phyloP scores from a whole-genome alignment of 371 early-diverging fungal species.

The Syncephalastrum monosporum region DNA sequence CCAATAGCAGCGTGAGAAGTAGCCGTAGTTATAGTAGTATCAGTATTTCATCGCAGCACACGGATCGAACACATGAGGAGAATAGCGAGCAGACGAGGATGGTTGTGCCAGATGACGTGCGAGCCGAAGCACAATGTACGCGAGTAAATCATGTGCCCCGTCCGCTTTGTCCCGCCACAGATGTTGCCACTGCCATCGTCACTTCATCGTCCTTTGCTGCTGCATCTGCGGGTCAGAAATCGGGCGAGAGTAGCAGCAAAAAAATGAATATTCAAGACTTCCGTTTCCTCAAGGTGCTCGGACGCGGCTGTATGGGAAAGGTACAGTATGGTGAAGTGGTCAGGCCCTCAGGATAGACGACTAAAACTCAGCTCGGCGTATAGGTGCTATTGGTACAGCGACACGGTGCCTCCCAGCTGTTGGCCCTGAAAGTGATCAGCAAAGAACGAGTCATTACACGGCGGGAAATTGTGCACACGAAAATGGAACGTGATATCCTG shows the following conservation, averaged over 20 bases:
- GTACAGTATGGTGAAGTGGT: conserved; percentile 9
- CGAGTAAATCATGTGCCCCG: too few species aligned
- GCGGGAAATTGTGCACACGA: conserved; percentile 80
- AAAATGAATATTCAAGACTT: conserved; percentile 39
- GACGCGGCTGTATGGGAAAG: conserved; percentile 55
- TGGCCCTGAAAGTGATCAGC: conserved; percentile 94
- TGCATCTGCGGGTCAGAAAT: background rate
- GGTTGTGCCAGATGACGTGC: too few species aligned
- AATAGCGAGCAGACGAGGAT: too few species aligned
- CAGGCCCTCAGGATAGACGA: background rate
- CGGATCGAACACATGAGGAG: too few species aligned
- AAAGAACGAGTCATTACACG: conserved; percentile 86
- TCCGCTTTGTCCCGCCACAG: background rate
- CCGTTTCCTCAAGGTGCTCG: conserved; percentile 46
- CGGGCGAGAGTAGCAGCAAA: background rate
- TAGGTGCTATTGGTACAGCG: conserved; percentile 82
- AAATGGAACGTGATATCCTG: conserved; percentile 46
- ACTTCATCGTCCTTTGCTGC: background rate
- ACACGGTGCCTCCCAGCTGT: conserved; percentile 68
- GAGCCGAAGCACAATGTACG: too few species aligned
- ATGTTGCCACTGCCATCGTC: background rate
- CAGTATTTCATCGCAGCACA: background rate
- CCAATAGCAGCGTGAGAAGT: background rate
- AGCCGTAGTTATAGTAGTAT: background rate
- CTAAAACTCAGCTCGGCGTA: background rate